Evolutionary conservation across 768 basidiomycete species (phyloP).

Genomic region (Boletus huronensis): DNA sequence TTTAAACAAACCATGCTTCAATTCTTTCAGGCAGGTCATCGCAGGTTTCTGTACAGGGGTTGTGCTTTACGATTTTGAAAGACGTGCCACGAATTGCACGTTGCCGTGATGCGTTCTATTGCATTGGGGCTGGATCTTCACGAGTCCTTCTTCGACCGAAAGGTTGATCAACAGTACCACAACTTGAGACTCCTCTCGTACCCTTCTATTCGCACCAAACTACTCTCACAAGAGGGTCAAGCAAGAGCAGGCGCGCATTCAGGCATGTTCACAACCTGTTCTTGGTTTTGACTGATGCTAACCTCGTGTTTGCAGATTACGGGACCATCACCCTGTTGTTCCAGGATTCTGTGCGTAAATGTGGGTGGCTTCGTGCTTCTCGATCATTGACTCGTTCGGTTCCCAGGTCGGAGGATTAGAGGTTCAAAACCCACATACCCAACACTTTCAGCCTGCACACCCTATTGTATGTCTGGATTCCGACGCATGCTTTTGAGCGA

Average conservation of each 20-base stretch:
- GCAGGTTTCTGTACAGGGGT: background rate
- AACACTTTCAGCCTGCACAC: constrained; percentile 63
- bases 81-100: constrained; percentile 75
- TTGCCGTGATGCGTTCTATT: constrained; percentile 78
- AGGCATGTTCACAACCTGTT: constrained; percentile 34
- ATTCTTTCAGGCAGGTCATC: constrained; percentile 59
- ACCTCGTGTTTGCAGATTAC: constrained; percentile 48
- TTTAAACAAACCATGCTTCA: constrained; percentile 73
- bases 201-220: constrained; percentile 61
- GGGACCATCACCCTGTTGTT: constrained; percentile 80
- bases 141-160: constrained; percentile 72
- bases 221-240: constrained; percentile 62
- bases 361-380: background rate
- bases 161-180: constrained; percentile 73
- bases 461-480: constrained; percentile 58
- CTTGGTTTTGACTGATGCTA: background rate
- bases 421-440: constrained; percentile 77
- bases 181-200: constrained; percentile 81
- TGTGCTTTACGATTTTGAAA: constrained; percentile 27
- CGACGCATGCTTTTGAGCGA: background rate
- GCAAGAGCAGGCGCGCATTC: constrained; percentile 83
- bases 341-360: constrained; percentile 58
- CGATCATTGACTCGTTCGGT: constrained; percentile 1
- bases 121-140: constrained; percentile 74
- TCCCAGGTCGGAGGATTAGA: constrained; percentile 75